Conservation (phyloP, 1,284 basidiomycete species). For the Pseudozyma hubeiensis region DNA sequence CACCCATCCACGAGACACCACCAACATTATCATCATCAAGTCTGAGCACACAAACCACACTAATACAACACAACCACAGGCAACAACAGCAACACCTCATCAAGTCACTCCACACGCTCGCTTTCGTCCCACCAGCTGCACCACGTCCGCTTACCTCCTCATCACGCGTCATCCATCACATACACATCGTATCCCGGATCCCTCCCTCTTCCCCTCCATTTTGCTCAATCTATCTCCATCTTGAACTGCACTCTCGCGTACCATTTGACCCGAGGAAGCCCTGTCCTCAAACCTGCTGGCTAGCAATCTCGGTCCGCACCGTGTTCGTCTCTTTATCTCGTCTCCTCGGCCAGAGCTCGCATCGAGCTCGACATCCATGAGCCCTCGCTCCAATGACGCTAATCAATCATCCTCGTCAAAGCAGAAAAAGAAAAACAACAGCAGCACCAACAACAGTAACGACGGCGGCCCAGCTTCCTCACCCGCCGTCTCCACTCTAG, state of each 20-base stretch:
- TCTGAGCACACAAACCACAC: too few species aligned
- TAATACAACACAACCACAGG: too few species aligned
- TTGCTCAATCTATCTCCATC: background rate
- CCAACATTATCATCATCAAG: too few species aligned
- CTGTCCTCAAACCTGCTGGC: background rate
- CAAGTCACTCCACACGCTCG: too few species aligned
- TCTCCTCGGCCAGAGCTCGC: constrained; percentile 4
- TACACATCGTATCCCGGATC: too few species aligned
- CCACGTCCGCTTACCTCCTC: too few species aligned
- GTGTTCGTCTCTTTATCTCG: background rate
- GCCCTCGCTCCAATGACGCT: constrained; percentile 33
- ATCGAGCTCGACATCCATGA: constrained; percentile 20
- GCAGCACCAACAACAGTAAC: constrained; percentile 19
- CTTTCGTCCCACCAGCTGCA: too few species aligned
- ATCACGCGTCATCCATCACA: too few species aligned
- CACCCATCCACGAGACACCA: too few species aligned
- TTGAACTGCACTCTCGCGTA: background rate
- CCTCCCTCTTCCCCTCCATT: too few species aligned
- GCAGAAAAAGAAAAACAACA: constrained; percentile 35
- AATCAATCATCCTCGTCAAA: constrained; percentile 25
- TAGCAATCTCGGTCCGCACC: background rate
- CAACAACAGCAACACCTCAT: too few species aligned
- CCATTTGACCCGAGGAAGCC: too few species aligned
- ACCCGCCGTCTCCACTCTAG: constrained; percentile 1
- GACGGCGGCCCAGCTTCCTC: constrained; percentile 1